These are phyloP conservation scores for Aspergillus fumigatus DNA, from an alignment of 2,329 filamentous ascomycete species.

Conservation along the genomic window DNA sequence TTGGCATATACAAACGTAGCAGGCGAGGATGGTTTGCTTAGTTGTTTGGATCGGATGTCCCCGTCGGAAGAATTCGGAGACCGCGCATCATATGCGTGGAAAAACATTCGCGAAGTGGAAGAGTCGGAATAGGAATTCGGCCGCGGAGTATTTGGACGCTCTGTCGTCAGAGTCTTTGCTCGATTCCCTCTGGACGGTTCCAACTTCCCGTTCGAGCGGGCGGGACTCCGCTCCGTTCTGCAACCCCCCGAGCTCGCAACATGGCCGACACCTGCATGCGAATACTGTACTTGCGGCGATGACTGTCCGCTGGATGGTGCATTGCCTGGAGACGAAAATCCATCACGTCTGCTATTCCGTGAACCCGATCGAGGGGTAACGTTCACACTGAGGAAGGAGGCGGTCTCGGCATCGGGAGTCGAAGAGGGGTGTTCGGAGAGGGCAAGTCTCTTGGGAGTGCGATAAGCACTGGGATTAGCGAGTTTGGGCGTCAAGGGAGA, in stretches of 20 bases:
- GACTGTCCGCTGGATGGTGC: constrained; percentile 32
- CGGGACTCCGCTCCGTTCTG: constrained; percentile 34
- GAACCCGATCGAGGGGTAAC: constrained; percentile 74
- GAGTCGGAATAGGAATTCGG: constrained; percentile 33
- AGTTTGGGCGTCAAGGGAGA: constrained; percentile 58
- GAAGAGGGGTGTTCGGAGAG: constrained; percentile 31
- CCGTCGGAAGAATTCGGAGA: constrained; percentile 39
- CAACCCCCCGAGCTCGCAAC: constrained; percentile 17
- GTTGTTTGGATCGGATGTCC: constrained; percentile 24
- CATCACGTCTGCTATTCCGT: constrained; percentile 67
- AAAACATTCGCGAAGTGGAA: constrained; percentile 65
- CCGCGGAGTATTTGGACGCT: constrained; percentile 29
- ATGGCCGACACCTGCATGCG: constrained; percentile 23
- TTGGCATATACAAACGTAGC: constrained; percentile 37
- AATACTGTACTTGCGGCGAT: constrained; percentile 26
- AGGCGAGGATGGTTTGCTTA: constrained; percentile 21
- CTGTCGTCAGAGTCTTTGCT: constrained; percentile 36
- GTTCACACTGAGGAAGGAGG: constrained; percentile 61
- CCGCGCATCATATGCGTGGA: constrained; percentile 79
- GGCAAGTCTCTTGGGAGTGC: constrained; percentile 30
- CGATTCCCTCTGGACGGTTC: constrained; percentile 30
- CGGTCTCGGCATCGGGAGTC: constrained; percentile 47
- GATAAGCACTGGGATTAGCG: constrained; percentile 37
- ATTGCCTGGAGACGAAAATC: constrained; percentile 61
- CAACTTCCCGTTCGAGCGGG: constrained; percentile 24